Evolutionary conservation across 1,284 basidiomycete species (phyloP).

Genomic region (Malassezia dermatis): DNA sequence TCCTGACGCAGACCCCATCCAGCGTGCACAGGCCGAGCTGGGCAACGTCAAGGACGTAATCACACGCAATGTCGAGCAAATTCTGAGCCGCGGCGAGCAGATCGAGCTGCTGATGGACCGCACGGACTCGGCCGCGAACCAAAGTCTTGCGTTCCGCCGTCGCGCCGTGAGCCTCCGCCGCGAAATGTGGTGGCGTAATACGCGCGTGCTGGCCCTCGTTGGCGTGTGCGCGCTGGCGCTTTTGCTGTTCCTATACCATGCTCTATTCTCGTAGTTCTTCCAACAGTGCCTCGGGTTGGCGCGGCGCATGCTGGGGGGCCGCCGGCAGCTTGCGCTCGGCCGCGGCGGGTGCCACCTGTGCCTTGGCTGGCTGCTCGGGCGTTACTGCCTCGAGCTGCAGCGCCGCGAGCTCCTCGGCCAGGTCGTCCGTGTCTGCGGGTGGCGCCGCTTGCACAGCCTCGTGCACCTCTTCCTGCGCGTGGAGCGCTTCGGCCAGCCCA

Average conservation of each 20-base stretch:
- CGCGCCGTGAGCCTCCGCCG: constrained; percentile 74
- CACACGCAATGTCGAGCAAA: constrained; percentile 61
- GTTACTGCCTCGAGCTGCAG: constrained; percentile 7
- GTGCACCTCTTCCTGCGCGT: constrained; percentile 70
- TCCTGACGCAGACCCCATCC: constrained; percentile 82
- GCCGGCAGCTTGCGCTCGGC: not conserved
- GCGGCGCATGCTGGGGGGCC: constrained; percentile 1
- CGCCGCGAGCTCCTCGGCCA: constrained; percentile 26
- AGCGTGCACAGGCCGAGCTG: constrained; percentile 78
- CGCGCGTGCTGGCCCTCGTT: constrained; percentile 59
- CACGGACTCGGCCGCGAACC: constrained; percentile 86
- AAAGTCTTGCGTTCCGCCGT: constrained; percentile 88
- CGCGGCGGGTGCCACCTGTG: not conserved
- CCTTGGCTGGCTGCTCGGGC: not conserved
- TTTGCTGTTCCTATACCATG: constrained; percentile 7
- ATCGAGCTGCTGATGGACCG: constrained; percentile 94
- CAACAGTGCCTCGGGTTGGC: not conserved
- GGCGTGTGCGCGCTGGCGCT: constrained; percentile 2
- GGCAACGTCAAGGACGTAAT: constrained; percentile 92
- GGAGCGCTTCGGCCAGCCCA: constrained; percentile 67
- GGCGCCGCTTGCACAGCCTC: constrained; percentile 62
- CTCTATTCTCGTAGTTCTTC: constrained; percentile 2
- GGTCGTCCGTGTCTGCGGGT: constrained; percentile 48
- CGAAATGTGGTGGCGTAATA: constrained; percentile 82
- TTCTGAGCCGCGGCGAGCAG: constrained; percentile 82